Conservation (phyloP, 2,329 filamentous ascomycete genomes). For the Dothideomycetidae sp. region DNA sequence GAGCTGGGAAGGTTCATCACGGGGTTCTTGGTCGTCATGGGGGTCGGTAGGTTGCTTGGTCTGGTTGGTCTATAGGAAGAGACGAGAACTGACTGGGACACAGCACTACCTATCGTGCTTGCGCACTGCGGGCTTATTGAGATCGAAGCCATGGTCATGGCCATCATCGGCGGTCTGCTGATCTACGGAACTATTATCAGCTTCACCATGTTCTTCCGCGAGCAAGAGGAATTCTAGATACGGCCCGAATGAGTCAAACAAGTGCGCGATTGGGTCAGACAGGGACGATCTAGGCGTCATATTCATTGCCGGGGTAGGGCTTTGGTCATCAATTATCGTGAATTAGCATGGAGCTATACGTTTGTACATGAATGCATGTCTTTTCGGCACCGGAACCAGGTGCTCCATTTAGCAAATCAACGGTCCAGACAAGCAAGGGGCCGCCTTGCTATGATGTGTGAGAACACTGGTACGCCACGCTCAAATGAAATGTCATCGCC, state of each 20-base stretch:
- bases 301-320: neutral
- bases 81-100: conserved; percentile 2
- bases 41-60: conserved; percentile 57
- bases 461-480: too few relatives aligned
- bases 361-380: neutral
- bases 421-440: too few relatives aligned
- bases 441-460: too few relatives aligned
- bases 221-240: conserved; percentile 80
- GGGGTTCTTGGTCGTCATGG: conserved; percentile 93
- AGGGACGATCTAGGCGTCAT: neutral
- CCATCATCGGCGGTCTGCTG: conserved; percentile 74
- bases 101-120: conserved; percentile 76
- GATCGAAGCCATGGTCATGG: conserved; percentile 85
- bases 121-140: conserved; percentile 76
- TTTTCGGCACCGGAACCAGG: conserved; percentile 1
- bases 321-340: neutral
- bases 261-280: neutral
- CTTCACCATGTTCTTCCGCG: conserved; percentile 96
- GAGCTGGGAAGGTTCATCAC: conserved; percentile 91
- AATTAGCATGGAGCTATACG: neutral
- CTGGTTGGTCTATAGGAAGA: neutral
- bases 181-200: conserved; percentile 98
- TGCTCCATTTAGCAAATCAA: too few relatives aligned
- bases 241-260: neutral
- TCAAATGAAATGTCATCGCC: too few relatives aligned